Percentiles rank a stretch among this genome's conserved stretches.
Conservation (phyloP, 768 basidiomycete species). For the Wakefieldia striispora region DNA sequence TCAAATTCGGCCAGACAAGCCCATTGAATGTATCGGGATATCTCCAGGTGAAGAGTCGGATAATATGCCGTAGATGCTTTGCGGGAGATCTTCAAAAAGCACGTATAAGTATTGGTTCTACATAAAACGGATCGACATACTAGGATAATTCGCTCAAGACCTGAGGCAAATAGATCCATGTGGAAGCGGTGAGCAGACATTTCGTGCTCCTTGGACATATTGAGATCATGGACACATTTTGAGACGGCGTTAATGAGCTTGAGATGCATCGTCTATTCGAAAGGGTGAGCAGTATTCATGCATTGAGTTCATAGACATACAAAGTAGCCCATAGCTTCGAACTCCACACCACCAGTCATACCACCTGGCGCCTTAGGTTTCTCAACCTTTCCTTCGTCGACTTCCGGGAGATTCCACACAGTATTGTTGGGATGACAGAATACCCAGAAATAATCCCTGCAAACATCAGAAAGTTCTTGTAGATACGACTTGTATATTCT, state of each 20-base stretch:
- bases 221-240: constrained; percentile 59
- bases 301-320: constrained; percentile 46
- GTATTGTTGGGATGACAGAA: constrained; percentile 95
- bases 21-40: constrained; percentile 80
- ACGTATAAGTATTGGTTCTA: neutral
- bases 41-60: constrained; percentile 89
- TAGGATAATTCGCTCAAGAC: constrained; percentile 85
- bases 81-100: constrained; percentile 68
- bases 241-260: constrained; percentile 82
- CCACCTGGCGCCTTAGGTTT: constrained; percentile 93
- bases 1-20: constrained; percentile 67
- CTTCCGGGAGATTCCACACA: constrained; percentile 82
- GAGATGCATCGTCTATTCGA: constrained; percentile 76
- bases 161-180: constrained; percentile 82
- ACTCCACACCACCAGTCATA: constrained; percentile 98
- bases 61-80: constrained; percentile 96
- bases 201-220: constrained; percentile 64
- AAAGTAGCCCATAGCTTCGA: constrained; percentile 94
- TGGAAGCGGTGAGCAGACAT: constrained; percentile 84
- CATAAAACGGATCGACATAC: constrained; percentile 43
- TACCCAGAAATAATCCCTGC: constrained; percentile 94
- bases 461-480: constrained; percentile 82
- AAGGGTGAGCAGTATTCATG: constrained; percentile 8
- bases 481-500: constrained; percentile 81
- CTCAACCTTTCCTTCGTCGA: constrained; percentile 83